Evolutionary conservation across 257 asterid species (phyloP), one percentile per base, ranked within the genome.

Genomic region (Primulina eburnea): DNA sequence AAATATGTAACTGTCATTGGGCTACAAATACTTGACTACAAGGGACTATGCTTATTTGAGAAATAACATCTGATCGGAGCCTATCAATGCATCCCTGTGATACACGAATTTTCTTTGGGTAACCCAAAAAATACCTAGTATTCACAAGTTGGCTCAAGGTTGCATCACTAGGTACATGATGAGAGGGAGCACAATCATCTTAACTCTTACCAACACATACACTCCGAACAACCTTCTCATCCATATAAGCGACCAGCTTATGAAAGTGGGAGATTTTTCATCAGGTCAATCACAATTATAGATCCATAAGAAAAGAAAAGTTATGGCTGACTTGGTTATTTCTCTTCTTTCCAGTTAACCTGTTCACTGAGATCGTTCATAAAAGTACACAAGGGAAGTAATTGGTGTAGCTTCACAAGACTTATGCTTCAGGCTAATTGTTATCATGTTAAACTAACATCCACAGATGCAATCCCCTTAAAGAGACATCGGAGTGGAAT

Each of bases 311-410:
- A 38, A 38, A 64, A 37, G 43, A 37, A 17, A 37, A 64, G 6
- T 10, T 34, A 24, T 26, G 59, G 6, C 38, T 30, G 20, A 32
- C 32, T 29, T 2, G 17, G 1, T 30, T 4, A 29, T 8, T 63
- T 63, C 4, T 4, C 35, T 8, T 16, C 21, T 62, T 34, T 16
- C 20, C 11, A 8, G 21, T 16, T 20, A 0, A n/a, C 59, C 34
- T 21, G 34, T 56, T 58, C 73, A 64, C 33, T 7, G 14, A 35
- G 66, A 58, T 24, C 70, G 57, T 20, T 11, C 34, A 43, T 33
- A 37, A 17, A 64, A 40, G 47, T 33, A 62, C 43, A 1, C 11
- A 10, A 47, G 50, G 20, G 34, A 60, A 60, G 60, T 60, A 30
- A 32, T 26, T 38, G 16, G 16, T 38, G 50, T 10, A 38, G 12